phyloP scores from a whole-genome alignment of 1,284 basidiomycete species.

The Trametes pubescens region DNA sequence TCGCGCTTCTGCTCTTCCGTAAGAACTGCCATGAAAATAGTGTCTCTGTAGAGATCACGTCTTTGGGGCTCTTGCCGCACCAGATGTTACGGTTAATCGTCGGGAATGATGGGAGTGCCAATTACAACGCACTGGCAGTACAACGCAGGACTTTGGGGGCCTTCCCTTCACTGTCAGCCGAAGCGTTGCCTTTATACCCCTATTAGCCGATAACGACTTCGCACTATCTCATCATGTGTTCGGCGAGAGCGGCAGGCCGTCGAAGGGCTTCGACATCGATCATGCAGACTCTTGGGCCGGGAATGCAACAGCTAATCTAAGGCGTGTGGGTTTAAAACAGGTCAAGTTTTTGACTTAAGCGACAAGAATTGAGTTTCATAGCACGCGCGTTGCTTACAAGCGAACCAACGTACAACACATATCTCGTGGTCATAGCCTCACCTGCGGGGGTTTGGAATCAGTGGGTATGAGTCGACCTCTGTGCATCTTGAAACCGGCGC shows the following conservation, averaged over 20 bases:
- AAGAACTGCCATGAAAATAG: conserved; percentile 34
- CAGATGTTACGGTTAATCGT: neutral
- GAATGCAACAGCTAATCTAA: too few species aligned
- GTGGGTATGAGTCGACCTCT: too few species aligned
- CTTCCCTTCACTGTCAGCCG: neutral
- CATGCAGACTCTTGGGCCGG: neutral
- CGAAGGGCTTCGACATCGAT: conserved; percentile 4
- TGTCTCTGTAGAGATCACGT: neutral
- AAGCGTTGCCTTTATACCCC: neutral
- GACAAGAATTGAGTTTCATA: too few species aligned
- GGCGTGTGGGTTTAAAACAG: too few species aligned
- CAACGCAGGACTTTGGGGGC: neutral
- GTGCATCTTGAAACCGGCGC: too few species aligned
- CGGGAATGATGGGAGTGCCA: neutral
- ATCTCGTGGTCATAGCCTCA: too few species aligned
- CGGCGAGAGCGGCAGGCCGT: conserved; percentile 18
- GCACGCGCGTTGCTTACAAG: too few species aligned
- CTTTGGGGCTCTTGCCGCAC: too few species aligned
- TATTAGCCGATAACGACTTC: neutral
- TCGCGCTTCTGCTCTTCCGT: conserved; percentile 54
- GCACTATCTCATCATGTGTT: conserved; percentile 16
- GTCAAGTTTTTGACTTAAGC: too few species aligned
- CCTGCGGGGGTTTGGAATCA: too few species aligned
- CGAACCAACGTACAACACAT: too few species aligned
- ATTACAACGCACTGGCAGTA: neutral